Evolutionary conservation across 768 basidiomycete genomes (phyloP).

Genomic region (Heimioporus sp.): DNA sequence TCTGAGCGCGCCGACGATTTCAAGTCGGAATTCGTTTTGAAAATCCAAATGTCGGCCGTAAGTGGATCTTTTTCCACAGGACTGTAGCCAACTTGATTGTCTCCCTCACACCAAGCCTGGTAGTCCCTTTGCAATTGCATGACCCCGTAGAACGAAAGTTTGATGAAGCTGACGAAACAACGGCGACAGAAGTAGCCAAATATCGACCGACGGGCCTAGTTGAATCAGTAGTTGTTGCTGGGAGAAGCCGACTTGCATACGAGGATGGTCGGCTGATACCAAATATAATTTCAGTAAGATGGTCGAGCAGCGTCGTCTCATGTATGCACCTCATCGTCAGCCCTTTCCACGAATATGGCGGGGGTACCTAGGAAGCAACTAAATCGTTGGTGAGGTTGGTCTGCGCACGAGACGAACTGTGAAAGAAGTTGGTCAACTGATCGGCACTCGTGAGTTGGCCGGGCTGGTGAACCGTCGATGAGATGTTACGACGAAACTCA

Average conservation of each 20-base stretch:
- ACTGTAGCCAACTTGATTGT: constrained; percentile 47
- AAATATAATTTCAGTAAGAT: constrained; percentile 8
- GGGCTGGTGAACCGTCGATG: constrained; percentile 35
- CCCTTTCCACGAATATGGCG: constrained; percentile 57
- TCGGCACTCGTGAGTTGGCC: constrained; percentile 52
- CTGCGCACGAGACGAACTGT: constrained; percentile 20
- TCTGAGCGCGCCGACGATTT: constrained; percentile 64
- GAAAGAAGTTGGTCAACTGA: constrained; percentile 62
- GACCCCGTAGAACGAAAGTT: constrained; percentile 74
- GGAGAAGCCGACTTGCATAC: constrained; percentile 16
- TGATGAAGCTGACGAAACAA: constrained; percentile 70
- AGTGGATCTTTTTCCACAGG: constrained; percentile 51
- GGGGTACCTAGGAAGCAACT: constrained; percentile 44
- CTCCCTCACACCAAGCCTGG: constrained; percentile 56
- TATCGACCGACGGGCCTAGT: constrained; percentile 68
- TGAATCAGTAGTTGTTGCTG: not conserved
- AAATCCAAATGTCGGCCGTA: constrained; percentile 48
- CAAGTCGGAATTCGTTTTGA: constrained; percentile 63
- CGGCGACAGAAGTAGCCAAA: constrained; percentile 83
- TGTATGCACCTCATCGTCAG: constrained; percentile 48
- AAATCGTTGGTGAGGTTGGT: not conserved
- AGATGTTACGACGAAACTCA: constrained; percentile 13
- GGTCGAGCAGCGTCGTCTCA: constrained; percentile 1
- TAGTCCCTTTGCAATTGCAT: constrained; percentile 66
- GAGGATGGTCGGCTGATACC: constrained; percentile 23